Evolutionary conservation across 139 green algal genomes (phyloP), one percentile per base, ranked within the genome.

Genomic region (Chlorella vulgaris): DNA sequence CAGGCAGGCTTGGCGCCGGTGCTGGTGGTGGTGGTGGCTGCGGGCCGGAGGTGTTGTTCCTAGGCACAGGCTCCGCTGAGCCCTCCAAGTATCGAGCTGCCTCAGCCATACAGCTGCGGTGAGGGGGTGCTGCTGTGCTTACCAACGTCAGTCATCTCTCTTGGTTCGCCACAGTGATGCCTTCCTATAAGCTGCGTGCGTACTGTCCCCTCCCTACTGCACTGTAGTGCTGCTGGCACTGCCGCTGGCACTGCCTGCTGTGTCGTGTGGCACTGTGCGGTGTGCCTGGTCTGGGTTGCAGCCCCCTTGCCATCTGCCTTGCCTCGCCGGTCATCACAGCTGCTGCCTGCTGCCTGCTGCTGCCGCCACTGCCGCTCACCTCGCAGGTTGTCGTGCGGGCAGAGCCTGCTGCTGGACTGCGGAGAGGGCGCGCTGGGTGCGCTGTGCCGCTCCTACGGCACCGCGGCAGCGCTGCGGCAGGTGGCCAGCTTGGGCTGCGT

Each of bases 31-130:
- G n/a, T n/a, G n/a, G n/a, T n/a, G n/a, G n/a, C n/a, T n/a, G n/a
- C n/a, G n/a, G 21, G 62, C 39, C 58, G 58, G 63, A 86, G 69
- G 61, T 97, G 2, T 36, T 90, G 15, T 97, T 97, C 62, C 80
- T 97, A 39, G 94, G 94, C 58, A 97, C 94, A 0, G 94, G 94
- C 2, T 91, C 82, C 6, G 93, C 94, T 18, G 94, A 97, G 86
- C 94, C 94, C 0, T 95, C 90, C 58, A 94, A 95, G 83, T 94
- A 97, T 69, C 84, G 93, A 1, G 91, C 84, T 0, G 75, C 90
- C 19, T 92, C 84, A 61, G 90, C 81, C 63, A 92, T 96, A 39
- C 83, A 85, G 31, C 47, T 92, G 28, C 67, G 81, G 75, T 68
- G 33, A 36, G 38, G 29, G 1, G 1, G 15, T 6, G 19, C 19